Conservation (phyloP, 1,284 basidiomycete genomes). For the Inonotus hispidus region DNA sequence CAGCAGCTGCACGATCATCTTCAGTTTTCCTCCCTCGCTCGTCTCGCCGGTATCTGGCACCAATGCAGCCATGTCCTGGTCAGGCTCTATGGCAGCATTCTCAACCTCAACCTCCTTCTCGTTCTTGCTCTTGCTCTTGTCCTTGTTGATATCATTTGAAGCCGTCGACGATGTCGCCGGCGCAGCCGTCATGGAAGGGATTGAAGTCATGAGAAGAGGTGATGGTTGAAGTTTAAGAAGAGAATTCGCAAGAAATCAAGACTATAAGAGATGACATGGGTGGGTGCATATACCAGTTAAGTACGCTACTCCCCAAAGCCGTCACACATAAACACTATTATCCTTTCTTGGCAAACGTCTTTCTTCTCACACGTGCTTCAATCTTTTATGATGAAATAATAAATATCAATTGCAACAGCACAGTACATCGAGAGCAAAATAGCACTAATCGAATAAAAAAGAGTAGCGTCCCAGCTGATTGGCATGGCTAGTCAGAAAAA, state of each 20-base stretch:
- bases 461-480: background rate
- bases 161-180: background rate
- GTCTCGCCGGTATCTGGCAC: slow-evolving; percentile 70
- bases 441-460: background rate
- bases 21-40: slow-evolving; percentile 84
- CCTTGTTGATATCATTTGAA: background rate
- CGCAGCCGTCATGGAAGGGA: too few relatives aligned
- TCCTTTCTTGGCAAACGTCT: background rate
- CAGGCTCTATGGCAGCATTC: slow-evolving; percentile 9
- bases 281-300: background rate
- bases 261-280: background rate
- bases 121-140: background rate
- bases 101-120: background rate
- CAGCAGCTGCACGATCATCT: slow-evolving; percentile 84
- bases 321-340: background rate
- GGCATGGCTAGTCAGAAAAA: background rate
- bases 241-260: background rate
- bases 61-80: slow-evolving; percentile 54
- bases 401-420: too few relatives aligned
- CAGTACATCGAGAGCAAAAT: background rate
- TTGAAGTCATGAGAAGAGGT: background rate
- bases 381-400: background rate
- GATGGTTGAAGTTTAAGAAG: background rate
- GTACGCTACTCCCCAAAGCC: background rate
- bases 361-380: background rate